Evolutionary conservation across 495 filamentous ascomycete species (phyloP).

Genomic region (Thermochaetoides thermophila): DNA sequence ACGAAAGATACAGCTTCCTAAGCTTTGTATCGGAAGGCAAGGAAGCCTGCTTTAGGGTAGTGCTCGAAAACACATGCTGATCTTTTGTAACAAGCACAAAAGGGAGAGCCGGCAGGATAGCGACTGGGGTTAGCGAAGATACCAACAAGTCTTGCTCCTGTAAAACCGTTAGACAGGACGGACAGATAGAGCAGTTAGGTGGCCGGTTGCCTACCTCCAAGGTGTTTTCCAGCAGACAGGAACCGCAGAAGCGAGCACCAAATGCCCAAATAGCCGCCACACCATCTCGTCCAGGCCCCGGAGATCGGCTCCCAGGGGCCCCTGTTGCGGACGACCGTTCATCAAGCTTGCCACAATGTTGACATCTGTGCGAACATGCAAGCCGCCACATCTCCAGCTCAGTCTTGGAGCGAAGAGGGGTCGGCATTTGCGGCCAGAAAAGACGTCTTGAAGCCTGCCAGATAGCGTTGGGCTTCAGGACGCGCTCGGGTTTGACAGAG

Average conservation of each 20-base stretch:
- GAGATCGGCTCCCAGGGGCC: too few species aligned
- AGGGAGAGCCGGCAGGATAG: slow-evolving; percentile 45
- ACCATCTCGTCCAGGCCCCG: slow-evolving; percentile 36
- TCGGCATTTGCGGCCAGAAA: slow-evolving; percentile 40
- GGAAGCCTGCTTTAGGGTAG: slow-evolving; percentile 31
- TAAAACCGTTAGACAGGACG: slow-evolving; percentile 7
- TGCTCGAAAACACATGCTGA: slow-evolving; percentile 39
- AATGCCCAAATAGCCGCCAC: slow-evolving; percentile 51
- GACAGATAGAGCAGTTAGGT: background rate
- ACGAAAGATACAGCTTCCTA: slow-evolving; percentile 45
- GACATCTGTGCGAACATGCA: slow-evolving; percentile 36
- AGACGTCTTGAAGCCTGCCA: slow-evolving; percentile 45
- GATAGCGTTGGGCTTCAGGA: slow-evolving; percentile 36
- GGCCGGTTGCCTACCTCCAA: slow-evolving; percentile 38
- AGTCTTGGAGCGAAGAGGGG: slow-evolving; percentile 35
- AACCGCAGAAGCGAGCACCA: slow-evolving; percentile 42
- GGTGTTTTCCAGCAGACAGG: slow-evolving; percentile 41
- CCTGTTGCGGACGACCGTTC: too few species aligned
- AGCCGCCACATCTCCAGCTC: slow-evolving; percentile 53
- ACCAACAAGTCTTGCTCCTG: slow-evolving; percentile 55
- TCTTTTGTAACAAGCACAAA: slow-evolving; percentile 47
- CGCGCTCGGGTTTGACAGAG: slow-evolving; percentile 9
- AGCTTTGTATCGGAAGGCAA: slow-evolving; percentile 34
- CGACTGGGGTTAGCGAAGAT: slow-evolving; percentile 39
- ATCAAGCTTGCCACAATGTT: slow-evolving; percentile 33